Conservation (phyloP, 129 eudicot species). For the Apium graveolens region DNA sequence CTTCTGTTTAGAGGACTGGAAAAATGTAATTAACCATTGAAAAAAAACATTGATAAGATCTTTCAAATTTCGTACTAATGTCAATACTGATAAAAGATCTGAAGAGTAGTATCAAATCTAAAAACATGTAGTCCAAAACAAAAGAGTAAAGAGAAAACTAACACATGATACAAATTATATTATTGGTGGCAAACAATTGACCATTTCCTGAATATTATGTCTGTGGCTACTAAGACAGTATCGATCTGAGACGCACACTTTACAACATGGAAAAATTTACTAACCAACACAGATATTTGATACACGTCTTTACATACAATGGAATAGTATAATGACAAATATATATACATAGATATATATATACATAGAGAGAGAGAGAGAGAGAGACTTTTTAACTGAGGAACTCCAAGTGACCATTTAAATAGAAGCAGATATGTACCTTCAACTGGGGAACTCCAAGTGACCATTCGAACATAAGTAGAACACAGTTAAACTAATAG, state of each 20-base stretch:
- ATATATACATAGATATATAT: too few relatives aligned
- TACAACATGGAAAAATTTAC: background rate
- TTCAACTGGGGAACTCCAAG: background rate
- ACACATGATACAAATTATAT: background rate
- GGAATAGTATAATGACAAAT: too few relatives aligned
- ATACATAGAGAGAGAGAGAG: background rate
- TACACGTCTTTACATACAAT: too few relatives aligned
- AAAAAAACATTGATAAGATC: background rate
- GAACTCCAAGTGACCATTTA: slow-evolving; percentile 7
- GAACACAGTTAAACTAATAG: too few relatives aligned
- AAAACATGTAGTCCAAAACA: background rate
- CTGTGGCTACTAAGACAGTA: too few relatives aligned
- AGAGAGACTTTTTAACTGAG: background rate
- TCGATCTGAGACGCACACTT: background rate
- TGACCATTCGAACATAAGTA: slow-evolving; percentile 3
- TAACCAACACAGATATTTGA: too few relatives aligned
- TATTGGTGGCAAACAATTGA: background rate
- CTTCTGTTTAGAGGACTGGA: too few relatives aligned
- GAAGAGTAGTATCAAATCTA: background rate
- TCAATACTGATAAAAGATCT: background rate
- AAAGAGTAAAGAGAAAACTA: background rate
- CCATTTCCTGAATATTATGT: background rate
- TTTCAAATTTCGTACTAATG: background rate
- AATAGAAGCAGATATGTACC: background rate
- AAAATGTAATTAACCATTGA: background rate